Evolutionary conservation across 768 basidiomycete species (phyloP).

Genomic region (Boletus subcaerulescens): DNA sequence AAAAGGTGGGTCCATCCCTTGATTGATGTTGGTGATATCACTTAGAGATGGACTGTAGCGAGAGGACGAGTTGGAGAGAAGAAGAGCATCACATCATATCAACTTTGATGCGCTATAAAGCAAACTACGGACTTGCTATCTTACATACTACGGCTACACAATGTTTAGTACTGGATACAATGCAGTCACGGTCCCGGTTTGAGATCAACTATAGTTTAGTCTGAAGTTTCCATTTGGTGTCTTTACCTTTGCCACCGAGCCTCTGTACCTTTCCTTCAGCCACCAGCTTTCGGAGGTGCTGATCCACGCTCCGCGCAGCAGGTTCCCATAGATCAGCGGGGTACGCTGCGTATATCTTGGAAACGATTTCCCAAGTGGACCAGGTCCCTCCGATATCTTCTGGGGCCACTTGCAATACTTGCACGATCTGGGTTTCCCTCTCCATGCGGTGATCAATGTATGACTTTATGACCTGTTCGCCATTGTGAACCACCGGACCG

Average conservation of each 20-base stretch:
- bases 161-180: neutral
- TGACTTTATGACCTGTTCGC: conserved; percentile 53
- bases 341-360: conserved; percentile 65
- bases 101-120: conserved; percentile 90
- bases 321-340: conserved; percentile 69
- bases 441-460: conserved; percentile 83
- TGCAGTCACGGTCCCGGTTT: neutral
- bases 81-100: conserved; percentile 89
- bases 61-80: conserved; percentile 90
- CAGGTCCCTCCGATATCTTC: conserved; percentile 29
- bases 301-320: conserved; percentile 62
- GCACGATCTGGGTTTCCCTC: conserved; percentile 76
- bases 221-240: conserved; percentile 45
- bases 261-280: conserved; percentile 55
- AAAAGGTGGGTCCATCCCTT: conserved; percentile 63
- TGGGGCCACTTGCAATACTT: conserved; percentile 40
- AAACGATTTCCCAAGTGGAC: conserved; percentile 67
- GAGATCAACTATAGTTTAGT: conserved; percentile 4
- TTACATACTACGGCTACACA: conserved; percentile 15
- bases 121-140: conserved; percentile 2
- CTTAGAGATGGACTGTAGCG: conserved; percentile 45
- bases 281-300: conserved; percentile 74
- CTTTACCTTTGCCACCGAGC: conserved; percentile 50
- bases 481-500: conserved; percentile 72
- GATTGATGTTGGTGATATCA: neutral